Percentiles rank a stretch among this genome's conserved stretches.
phyloP scores from a whole-genome alignment of 2,329 filamentous ascomycete species.

The Blumeria graminis region DNA sequence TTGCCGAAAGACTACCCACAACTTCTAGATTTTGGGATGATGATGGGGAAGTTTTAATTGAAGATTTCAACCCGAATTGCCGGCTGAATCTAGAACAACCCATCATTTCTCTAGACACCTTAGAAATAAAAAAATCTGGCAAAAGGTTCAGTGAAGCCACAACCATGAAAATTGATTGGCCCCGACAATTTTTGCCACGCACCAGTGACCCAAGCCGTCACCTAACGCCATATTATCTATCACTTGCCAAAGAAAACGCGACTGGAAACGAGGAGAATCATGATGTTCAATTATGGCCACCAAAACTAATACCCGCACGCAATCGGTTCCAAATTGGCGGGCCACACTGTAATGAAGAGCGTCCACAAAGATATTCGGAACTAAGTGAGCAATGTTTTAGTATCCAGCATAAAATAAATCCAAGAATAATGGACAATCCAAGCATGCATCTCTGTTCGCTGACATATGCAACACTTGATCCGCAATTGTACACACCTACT shows the following conservation, averaged over 20 bases:
- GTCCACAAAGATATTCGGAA: conserved; percentile 28
- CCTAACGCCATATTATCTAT: conserved; percentile 37
- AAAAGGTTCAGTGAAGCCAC: conserved; percentile 23
- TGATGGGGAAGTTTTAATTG: conserved; percentile 41
- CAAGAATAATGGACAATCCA: conserved; percentile 18
- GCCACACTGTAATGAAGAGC: conserved; percentile 16
- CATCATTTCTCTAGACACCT: conserved; percentile 21
- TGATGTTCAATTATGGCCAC: conserved; percentile 45
- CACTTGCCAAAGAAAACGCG: conserved; percentile 29
- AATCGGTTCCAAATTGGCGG: conserved; percentile 23
- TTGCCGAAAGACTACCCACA: conserved; percentile 35
- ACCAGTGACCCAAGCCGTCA: conserved; percentile 18
- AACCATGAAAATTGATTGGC: conserved; percentile 22
- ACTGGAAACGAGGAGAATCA: conserved; percentile 16
- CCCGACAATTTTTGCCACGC: conserved; percentile 9
- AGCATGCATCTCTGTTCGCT: conserved; percentile 26
- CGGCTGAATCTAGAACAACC: conserved; percentile 53
- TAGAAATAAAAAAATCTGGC: not conserved
- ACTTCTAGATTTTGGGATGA: conserved; percentile 38
- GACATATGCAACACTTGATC: conserved; percentile 49
- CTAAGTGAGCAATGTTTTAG: conserved; percentile 49
- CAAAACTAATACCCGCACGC: conserved; percentile 38
- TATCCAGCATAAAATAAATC: conserved; percentile 54
- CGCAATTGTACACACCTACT: conserved; percentile 57
- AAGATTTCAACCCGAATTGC: conserved; percentile 46